Evolutionary conservation across 371 early-diverging fungal genomes (phyloP).

Genomic region (Conidiobolus incongruus): DNA sequence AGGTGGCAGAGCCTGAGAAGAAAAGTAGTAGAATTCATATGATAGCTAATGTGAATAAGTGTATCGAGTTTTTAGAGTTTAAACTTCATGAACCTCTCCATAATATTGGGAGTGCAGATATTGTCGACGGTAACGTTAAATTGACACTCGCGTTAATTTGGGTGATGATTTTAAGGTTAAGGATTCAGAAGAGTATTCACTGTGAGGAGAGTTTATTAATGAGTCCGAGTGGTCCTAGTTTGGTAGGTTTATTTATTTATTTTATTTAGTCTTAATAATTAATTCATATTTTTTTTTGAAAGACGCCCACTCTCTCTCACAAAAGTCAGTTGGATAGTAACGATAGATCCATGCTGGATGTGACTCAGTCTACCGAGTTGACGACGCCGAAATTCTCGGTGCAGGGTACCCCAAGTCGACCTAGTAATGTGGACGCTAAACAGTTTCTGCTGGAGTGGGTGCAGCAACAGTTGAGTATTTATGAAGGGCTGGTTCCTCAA

Average conservation of each 20-base stretch:
- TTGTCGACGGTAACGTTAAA: constrained; percentile 67
- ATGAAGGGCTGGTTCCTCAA: constrained; percentile 26
- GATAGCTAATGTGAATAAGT: constrained; percentile 52
- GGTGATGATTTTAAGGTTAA: constrained; percentile 50
- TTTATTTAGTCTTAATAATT: background rate
- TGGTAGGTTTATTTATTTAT: background rate
- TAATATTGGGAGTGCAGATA: constrained; percentile 60
- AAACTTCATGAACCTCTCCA: constrained; percentile 30
- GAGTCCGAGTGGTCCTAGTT: background rate
- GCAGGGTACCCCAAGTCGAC: background rate
- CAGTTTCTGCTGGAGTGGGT: constrained; percentile 32
- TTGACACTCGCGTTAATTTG: constrained; percentile 68
- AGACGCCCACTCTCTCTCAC: background rate
- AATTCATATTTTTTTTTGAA: background rate
- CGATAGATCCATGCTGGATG: background rate
- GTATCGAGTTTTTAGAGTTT: constrained; percentile 35
- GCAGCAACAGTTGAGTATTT: constrained; percentile 23
- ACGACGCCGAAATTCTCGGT: background rate
- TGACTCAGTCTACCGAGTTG: background rate
- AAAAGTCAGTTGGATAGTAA: background rate
- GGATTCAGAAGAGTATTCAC: constrained; percentile 27
- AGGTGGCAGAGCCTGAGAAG: constrained; percentile 26
- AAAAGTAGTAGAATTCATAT: constrained; percentile 54
- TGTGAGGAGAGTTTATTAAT: constrained; percentile 10
- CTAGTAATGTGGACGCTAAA: constrained; percentile 17